Evolutionary conservation across 1,284 basidiomycete species (phyloP), one percentile per base, ranked within the genome.

Genomic region (Heliocybe sulcata): DNA sequence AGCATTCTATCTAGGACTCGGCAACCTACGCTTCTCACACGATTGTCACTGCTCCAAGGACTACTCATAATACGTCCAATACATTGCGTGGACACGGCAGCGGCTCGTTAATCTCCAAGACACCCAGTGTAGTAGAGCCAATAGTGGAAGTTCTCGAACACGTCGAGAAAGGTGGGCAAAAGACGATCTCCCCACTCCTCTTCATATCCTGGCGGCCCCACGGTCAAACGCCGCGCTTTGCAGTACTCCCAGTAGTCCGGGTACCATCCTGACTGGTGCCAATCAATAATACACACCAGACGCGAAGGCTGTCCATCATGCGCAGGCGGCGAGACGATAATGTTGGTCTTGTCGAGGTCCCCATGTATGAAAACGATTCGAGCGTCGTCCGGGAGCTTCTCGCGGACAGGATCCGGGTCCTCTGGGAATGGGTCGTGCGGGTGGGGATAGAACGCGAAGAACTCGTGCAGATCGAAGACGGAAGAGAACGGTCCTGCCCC

Each of bases 181-280:
- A 10, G 20, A 11, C 23, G 19, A 9, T 9, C 20, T 11, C 9
- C 45, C 45, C 45, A 47, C 23, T 47, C 45, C 10, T 47, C 45
- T 9, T 20, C 45, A 8, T 19, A 9, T 25, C 45, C 20, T 11
- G n/a, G n/a, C n/a, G n/a, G n/a, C n/a, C n/a, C n/a, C n/a, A n/a
- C n/a, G n/a, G 11, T 19, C n/a, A 25, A 11, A 11, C 45, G 23
- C 9, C 10, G 9, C 11, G 45, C 45, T 47, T 47, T 47, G 23
- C 45, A 47, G 45, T 20, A 47, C 45, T 47, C 45, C 45, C 45
- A 47, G 20, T 47, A 47, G 23, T 47, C 45, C 23, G 45, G 45
- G 19, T 47, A 47, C 45, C 45, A 47, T 47, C 45, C 45, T 9
- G 45, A 47, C 23, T 47, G 45, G 19, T 47, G 19, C 45, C 45